A percentile compares a stretch with the other conserved stretches of the same genome.
phyloP scores from a whole-genome alignment of 129 eudicot genomes.

The Saposhnikovia divaricata region DNA sequence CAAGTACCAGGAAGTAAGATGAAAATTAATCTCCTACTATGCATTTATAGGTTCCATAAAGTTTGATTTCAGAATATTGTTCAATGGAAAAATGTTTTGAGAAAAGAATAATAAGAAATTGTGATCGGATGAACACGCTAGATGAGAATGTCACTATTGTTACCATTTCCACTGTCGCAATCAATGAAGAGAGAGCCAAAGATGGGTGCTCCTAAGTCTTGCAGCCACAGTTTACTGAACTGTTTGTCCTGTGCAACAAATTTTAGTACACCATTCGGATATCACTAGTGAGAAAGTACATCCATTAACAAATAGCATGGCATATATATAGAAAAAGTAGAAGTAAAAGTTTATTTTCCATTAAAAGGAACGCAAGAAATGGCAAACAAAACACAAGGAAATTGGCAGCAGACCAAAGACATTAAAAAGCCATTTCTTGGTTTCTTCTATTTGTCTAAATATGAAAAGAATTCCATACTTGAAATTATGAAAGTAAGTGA shows the following conservation, averaged over 20 bases:
- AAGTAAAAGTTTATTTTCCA: not conserved
- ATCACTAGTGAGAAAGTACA: not conserved
- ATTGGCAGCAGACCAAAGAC: not conserved
- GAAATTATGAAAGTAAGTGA: not conserved
- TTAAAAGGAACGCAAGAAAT: not conserved
- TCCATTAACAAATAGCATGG: not conserved
- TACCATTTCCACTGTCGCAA: constrained; percentile 49
- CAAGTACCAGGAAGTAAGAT: not conserved
- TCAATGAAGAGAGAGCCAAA: constrained; percentile 79
- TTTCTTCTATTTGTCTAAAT: not conserved
- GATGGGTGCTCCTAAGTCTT: constrained; percentile 74
- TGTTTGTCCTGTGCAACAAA: constrained; percentile 32
- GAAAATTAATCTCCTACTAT: not conserved
- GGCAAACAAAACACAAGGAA: not conserved
- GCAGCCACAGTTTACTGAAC: constrained; percentile 56
- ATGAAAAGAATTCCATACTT: not conserved
- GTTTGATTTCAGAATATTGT: not conserved
- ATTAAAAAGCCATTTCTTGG: not conserved
- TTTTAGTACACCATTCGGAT: not conserved
- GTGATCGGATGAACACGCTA: not conserved
- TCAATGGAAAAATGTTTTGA: not conserved
- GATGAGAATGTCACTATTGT: not conserved
- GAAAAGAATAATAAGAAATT: not conserved
- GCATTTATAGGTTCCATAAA: not conserved
- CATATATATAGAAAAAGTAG: not conserved